Conservation (phyloP, 1,284 basidiomycete species). For the Austroboletus olivaceoglutinosus region DNA sequence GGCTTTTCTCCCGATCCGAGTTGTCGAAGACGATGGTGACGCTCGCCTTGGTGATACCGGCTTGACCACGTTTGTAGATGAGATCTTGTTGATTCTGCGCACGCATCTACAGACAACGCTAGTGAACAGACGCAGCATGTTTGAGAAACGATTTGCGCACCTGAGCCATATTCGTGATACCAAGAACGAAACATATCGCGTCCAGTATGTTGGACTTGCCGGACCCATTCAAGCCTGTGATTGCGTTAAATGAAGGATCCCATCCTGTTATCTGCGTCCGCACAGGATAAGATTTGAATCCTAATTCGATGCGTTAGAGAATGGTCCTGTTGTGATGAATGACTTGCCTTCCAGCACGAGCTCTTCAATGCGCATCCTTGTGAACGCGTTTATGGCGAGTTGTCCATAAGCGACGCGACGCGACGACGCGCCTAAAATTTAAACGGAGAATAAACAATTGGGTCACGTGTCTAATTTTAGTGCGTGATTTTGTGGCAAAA, state of each 20-base stretch:
- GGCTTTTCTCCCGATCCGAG: constrained; percentile 86
- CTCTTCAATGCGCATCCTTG: constrained; percentile 76
- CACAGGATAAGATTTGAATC: constrained; percentile 97
- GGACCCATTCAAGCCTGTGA: constrained; percentile 92
- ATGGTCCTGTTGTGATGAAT: too few relatives aligned
- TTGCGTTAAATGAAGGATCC: constrained; percentile 96
- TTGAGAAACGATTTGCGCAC: constrained; percentile 39
- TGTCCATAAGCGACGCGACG: constrained; percentile 26
- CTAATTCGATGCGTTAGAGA: constrained; percentile 38
- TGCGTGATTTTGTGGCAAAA: neutral
- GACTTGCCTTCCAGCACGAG: constrained; percentile 69
- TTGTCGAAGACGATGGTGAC: constrained; percentile 99
- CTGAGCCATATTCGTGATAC: constrained; percentile 89
- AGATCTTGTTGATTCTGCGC: constrained; percentile 96
- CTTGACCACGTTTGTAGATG: constrained; percentile 97
- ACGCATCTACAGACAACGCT: constrained; percentile 64
- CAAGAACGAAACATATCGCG: constrained; percentile 96
- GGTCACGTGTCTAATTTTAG: constrained; percentile 12
- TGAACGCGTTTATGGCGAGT: neutral
- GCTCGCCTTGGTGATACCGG: constrained; percentile 95
- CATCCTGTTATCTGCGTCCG: constrained; percentile 93
- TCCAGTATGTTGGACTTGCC: constrained; percentile 98
- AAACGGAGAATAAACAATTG: constrained; percentile 22
- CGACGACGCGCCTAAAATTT: constrained; percentile 30
- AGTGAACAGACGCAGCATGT: neutral